A percentile compares a stretch with the other conserved stretches of the same genome.
Evolutionary conservation across 2,329 filamentous ascomycete genomes (phyloP).

Genomic region (Aspergillus ochraceoroseus): DNA sequence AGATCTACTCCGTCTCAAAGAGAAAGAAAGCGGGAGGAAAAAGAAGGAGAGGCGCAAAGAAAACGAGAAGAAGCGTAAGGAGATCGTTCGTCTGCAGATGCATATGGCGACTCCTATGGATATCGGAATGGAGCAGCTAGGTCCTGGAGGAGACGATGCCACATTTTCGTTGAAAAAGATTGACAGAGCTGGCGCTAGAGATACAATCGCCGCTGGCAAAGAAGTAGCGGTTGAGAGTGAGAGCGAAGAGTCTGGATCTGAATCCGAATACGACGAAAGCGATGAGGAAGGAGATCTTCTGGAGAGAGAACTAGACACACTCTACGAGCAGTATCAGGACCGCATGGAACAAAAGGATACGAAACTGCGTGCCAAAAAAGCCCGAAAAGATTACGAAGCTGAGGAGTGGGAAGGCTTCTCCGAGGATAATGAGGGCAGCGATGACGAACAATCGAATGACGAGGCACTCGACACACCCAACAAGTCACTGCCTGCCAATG

Average conservation of each 20-base stretch:
- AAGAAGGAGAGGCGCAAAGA: conserved; percentile 80
- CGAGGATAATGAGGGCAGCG: conserved; percentile 49
- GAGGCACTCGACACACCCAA: conserved; percentile 41
- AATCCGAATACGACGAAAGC: conserved; percentile 56
- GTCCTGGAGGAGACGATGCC: conserved; percentile 69
- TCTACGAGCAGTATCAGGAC: conserved; percentile 84
- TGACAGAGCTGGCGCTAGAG: conserved; percentile 67
- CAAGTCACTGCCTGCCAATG: conserved; percentile 18
- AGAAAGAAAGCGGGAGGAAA: conserved; percentile 69
- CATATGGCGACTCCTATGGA: conserved; percentile 96
- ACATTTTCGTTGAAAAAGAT: conserved; percentile 83
- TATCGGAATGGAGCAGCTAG: conserved; percentile 83
- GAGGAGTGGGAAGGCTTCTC: conserved; percentile 93
- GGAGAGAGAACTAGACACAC: conserved; percentile 75
- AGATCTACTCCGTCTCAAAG: conserved; percentile 75
- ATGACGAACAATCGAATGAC: conserved; percentile 58
- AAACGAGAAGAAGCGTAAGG: conserved; percentile 90
- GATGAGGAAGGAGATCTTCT: conserved; percentile 78
- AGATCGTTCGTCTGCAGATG: conserved; percentile 93
- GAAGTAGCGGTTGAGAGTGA: conserved; percentile 63
- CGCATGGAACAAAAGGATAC: conserved; percentile 73
- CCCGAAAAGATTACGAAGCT: conserved; percentile 72
- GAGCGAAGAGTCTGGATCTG: conserved; percentile 55
- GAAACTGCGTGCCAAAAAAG: conserved; percentile 86
- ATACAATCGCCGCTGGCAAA: conserved; percentile 67